These are phyloP conservation scores for Strobilomyces confusus DNA, from an alignment of 768 basidiomycete genomes.

Conservation along the genomic window DNA sequence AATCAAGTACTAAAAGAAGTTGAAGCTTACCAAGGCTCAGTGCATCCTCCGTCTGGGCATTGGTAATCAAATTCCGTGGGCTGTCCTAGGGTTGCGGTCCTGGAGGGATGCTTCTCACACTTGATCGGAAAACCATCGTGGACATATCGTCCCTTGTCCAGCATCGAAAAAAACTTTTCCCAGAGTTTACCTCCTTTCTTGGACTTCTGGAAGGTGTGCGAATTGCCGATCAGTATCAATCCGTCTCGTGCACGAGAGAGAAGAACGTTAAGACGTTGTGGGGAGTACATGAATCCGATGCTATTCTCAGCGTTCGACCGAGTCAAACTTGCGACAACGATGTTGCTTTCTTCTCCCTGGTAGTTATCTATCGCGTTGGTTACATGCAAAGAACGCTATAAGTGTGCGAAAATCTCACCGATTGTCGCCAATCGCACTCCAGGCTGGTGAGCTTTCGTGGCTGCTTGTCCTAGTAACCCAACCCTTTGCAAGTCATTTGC, in stretches of 20 bases:
- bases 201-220: slow-evolving; percentile 51
- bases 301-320: slow-evolving; percentile 52
- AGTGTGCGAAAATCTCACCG: slow-evolving; percentile 33
- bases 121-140: slow-evolving; percentile 56
- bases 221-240: slow-evolving; percentile 63
- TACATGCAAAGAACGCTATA: no score
- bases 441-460: slow-evolving; percentile 35
- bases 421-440: slow-evolving; percentile 60
- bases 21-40: slow-evolving; percentile 49
- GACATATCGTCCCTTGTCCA: slow-evolving; percentile 42
- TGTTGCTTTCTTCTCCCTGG: slow-evolving; percentile 71
- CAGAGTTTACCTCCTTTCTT: slow-evolving; percentile 51
- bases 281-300: slow-evolving; percentile 71
- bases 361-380: slow-evolving; percentile 53
- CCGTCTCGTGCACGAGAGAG: slow-evolving; percentile 65
- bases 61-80: slow-evolving; percentile 47
- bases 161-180: slow-evolving; percentile 43
- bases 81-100: slow-evolving; percentile 27
- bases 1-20: not conserved
- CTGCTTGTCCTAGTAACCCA: slow-evolving; percentile 34
- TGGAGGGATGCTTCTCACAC: slow-evolving; percentile 53
- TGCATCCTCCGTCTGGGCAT: slow-evolving; percentile 63
- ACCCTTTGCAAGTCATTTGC: slow-evolving; percentile 53
- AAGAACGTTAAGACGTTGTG: slow-evolving; percentile 67
- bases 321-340: slow-evolving; percentile 59